These are phyloP conservation scores for Crassisporium funariophilum DNA, from an alignment of 768 basidiomycete genomes.

Conservation along the genomic window DNA sequence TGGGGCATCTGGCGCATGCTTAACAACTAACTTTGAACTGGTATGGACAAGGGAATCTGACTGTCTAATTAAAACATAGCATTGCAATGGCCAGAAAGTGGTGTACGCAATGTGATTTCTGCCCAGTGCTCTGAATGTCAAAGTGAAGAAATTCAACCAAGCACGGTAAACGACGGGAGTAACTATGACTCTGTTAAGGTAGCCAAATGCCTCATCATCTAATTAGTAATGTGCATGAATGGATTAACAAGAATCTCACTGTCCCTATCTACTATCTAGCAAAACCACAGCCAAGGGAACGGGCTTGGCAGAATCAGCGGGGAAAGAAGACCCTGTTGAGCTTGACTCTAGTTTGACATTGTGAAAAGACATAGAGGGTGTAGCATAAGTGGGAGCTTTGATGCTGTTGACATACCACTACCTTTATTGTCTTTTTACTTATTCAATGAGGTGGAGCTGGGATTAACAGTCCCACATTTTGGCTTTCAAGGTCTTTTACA, in stretches of 20 bases:
- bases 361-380: slow-evolving; percentile 82
- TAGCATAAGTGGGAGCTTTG: slow-evolving; percentile 82
- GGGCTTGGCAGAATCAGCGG: slow-evolving; percentile 66
- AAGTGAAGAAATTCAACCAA: slow-evolving; percentile 81
- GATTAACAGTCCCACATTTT: slow-evolving; percentile 71
- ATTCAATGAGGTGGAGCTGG: slow-evolving; percentile 75
- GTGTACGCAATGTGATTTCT: slow-evolving; percentile 83
- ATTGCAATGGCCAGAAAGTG: slow-evolving; percentile 76
- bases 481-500: slow-evolving; percentile 64
- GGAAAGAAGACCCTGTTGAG: slow-evolving; percentile 85
- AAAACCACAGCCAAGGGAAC: slow-evolving; percentile 46
- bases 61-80: slow-evolving; percentile 86
- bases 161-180: slow-evolving; percentile 79
- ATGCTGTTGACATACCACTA: slow-evolving; percentile 82
- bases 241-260: no score
- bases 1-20: slow-evolving; percentile 60
- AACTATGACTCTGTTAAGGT: slow-evolving; percentile 85
- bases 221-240: no score
- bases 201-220: slow-evolving; percentile 78
- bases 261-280: slow-evolving; percentile 49
- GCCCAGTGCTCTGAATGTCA: slow-evolving; percentile 84
- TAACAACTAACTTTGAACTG: slow-evolving; percentile 77
- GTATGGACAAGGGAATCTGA: slow-evolving; percentile 69
- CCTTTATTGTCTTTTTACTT: slow-evolving; percentile 81
- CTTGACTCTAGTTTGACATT: slow-evolving; percentile 87